phyloP scores from a whole-genome alignment of 2,329 filamentous ascomycete genomes.

The Macrophomina tecta region DNA sequence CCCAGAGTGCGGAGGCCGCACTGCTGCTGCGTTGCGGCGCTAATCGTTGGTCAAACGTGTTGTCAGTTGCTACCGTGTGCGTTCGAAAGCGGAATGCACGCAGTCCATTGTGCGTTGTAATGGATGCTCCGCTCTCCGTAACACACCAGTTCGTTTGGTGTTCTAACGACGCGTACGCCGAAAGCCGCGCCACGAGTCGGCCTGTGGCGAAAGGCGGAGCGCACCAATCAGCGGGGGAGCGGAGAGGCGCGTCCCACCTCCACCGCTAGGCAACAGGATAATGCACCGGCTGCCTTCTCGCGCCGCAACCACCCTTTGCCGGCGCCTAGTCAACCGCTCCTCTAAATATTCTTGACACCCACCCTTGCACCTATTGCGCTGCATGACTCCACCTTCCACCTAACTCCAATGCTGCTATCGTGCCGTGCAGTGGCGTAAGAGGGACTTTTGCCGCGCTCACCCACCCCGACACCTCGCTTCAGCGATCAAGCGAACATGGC shows the following conservation, averaged over 20 bases:
- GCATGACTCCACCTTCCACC: background rate
- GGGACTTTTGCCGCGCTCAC: constrained; percentile 13
- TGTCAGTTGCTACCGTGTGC: too few relatives aligned
- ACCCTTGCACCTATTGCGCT: background rate
- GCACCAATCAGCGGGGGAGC: constrained; percentile 3
- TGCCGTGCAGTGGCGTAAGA: background rate
- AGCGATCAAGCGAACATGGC: constrained; percentile 18
- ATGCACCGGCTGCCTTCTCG: constrained; percentile 33
- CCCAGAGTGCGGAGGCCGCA: too few relatives aligned
- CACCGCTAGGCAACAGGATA: constrained; percentile 39
- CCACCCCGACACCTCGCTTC: background rate
- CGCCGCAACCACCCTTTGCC: background rate
- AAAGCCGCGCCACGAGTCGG: background rate
- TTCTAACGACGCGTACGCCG: constrained; percentile 4
- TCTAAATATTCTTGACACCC: constrained; percentile 10
- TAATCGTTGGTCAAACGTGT: too few relatives aligned
- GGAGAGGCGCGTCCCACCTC: background rate
- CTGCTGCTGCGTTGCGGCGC: too few relatives aligned
- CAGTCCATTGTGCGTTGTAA: too few relatives aligned
- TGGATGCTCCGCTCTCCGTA: too few relatives aligned
- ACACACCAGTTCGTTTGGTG: background rate
- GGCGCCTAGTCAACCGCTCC: constrained; percentile 7
- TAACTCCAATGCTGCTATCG: background rate
- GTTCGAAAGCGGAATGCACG: too few relatives aligned
- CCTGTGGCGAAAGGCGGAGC: constrained; percentile 9